Conservation (phyloP, 2,329 filamentous ascomycete species). For the Botryotinia calthae region DNA sequence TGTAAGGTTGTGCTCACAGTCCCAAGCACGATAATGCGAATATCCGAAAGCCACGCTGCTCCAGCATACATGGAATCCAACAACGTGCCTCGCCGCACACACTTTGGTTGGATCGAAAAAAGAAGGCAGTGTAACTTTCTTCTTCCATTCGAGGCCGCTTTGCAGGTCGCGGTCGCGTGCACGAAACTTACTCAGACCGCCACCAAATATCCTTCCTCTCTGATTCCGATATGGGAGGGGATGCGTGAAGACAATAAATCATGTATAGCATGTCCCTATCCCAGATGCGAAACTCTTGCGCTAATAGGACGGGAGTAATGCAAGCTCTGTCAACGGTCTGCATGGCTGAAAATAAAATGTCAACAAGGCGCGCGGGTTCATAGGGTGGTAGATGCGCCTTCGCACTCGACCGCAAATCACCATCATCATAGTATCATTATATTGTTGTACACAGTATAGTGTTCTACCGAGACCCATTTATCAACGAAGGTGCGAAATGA, state of each 20-base stretch:
- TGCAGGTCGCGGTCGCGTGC: constrained; percentile 10
- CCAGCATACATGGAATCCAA: not conserved
- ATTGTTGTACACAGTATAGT: not conserved
- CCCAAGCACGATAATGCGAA: constrained; percentile 7
- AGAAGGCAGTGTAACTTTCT: not conserved
- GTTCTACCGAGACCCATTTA: not conserved
- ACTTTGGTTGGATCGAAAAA: not conserved
- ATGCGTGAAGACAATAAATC: not conserved
- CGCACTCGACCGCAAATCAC: not conserved
- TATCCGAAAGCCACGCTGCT: constrained; percentile 7
- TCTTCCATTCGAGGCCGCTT: not conserved
- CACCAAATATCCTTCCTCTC: not conserved
- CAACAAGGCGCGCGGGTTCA: constrained; percentile 7
- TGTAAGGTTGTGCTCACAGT: not conserved
- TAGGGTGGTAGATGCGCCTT: not conserved
- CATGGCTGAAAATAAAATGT: not conserved
- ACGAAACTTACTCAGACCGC: constrained; percentile 16
- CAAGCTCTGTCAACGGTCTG: constrained; percentile 3
- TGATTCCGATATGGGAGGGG: not conserved
- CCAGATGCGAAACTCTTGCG: not conserved
- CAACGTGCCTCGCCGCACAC: constrained; percentile 5
- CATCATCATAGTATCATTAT: not conserved
- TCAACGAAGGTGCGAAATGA: constrained; percentile 1
- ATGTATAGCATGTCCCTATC: not conserved
- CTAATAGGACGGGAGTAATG: constrained; percentile 2